Evolutionary conservation across 768 basidiomycete genomes (phyloP).

Genomic region (Mycena pura): DNA sequence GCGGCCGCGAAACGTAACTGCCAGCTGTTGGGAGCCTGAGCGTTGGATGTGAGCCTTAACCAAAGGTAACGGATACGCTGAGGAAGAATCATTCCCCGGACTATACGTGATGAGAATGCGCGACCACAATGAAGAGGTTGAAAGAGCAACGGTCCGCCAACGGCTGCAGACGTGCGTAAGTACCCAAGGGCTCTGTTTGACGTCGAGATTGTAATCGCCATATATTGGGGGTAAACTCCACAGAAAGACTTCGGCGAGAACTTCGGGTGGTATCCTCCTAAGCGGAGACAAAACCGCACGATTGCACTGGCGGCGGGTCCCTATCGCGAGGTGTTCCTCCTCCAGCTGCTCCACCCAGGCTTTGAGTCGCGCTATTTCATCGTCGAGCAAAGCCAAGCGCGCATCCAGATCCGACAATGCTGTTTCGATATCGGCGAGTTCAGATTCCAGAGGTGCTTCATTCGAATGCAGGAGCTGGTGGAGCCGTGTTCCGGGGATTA

Average conservation of each 20-base stretch:
- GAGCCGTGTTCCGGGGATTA: neutral
- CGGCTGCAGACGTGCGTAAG: neutral
- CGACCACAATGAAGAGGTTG: conserved; percentile 1
- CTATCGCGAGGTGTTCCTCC: neutral
- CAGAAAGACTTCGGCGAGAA: neutral
- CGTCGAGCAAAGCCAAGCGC: neutral
- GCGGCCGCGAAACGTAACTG: neutral
- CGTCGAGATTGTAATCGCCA: neutral
- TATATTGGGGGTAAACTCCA: neutral
- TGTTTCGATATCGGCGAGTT: neutral
- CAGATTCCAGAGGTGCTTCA: neutral
- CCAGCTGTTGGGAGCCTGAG: neutral
- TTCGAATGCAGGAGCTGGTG: neutral
- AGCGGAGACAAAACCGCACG: neutral
- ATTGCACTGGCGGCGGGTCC: neutral
- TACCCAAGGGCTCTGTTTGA: neutral
- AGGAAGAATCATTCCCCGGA: neutral
- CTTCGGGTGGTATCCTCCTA: neutral
- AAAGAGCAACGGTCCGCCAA: neutral
- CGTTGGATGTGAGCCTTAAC: neutral
- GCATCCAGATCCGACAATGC: neutral
- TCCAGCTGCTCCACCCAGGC: neutral
- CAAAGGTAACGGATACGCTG: neutral
- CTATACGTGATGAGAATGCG: neutral
- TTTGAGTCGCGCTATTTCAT: neutral